A percentile compares a stretch with the other conserved stretches of the same genome.
Evolutionary conservation across 495 filamentous ascomycete genomes (phyloP).

Genomic region (Symbiotaphrina buchneri): DNA sequence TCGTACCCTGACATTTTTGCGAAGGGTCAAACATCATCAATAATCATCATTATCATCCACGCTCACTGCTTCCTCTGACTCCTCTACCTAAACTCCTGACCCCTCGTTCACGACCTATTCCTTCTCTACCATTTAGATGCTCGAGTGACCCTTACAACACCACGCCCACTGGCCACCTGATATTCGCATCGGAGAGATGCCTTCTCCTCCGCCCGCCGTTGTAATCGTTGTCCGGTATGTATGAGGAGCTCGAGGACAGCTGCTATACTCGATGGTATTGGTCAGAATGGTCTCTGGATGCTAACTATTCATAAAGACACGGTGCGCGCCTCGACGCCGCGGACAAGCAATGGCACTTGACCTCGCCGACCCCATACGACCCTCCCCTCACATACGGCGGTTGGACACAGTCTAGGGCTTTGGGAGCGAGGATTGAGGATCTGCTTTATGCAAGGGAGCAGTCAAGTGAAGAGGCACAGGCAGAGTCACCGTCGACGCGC

Average conservation of each 20-base stretch:
- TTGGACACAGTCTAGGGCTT: constrained; percentile 61
- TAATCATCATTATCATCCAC: too few relatives aligned
- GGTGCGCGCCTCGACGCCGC: constrained; percentile 82
- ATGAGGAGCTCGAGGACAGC: background rate
- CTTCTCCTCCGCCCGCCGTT: constrained; percentile 35
- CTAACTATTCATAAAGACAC: constrained; percentile 37
- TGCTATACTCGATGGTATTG: background rate
- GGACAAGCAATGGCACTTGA: constrained; percentile 84
- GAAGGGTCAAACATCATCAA: too few relatives aligned
- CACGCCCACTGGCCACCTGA: too few relatives aligned
- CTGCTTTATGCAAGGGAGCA: constrained; percentile 33
- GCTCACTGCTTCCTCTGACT: too few relatives aligned
- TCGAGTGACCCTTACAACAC: too few relatives aligned
- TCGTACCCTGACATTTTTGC: too few relatives aligned
- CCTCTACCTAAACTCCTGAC: too few relatives aligned
- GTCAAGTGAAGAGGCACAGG: constrained; percentile 12
- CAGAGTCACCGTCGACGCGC: constrained; percentile 7
- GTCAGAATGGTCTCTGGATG: background rate
- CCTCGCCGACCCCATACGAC: constrained; percentile 89
- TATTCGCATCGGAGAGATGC: too few relatives aligned
- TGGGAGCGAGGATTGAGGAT: constrained; percentile 58
- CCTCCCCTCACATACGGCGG: constrained; percentile 88
- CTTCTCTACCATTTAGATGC: too few relatives aligned
- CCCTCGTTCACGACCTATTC: too few relatives aligned
- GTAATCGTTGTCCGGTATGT: constrained; percentile 67